Percentiles rank a stretch among this genome's conserved stretches.
Conservation (phyloP, 805 yeast genomes). For the Lachancea quebecensis region DNA sequence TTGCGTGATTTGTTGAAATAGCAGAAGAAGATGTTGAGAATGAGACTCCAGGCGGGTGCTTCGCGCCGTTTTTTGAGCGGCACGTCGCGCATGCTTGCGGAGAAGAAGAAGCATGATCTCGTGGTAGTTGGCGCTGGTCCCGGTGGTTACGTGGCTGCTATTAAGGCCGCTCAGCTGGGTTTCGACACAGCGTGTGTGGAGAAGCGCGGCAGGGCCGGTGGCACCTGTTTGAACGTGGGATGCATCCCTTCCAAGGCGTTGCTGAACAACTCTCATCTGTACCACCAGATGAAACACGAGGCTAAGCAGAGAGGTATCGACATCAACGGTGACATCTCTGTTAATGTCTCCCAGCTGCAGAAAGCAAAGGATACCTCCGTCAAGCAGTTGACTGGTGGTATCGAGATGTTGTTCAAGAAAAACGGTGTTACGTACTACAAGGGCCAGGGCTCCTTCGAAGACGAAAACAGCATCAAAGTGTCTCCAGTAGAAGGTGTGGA, state of each 20-base stretch:
- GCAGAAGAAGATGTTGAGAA: conserved; percentile 3
- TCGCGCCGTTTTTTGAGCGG: conserved; percentile 7
- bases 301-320: conserved; percentile 86
- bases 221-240: conserved; percentile 97
- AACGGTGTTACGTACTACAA: conserved; percentile 91
- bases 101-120: conserved; percentile 63
- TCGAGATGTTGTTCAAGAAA: conserved; percentile 91
- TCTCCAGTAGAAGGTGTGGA: conserved; percentile 82
- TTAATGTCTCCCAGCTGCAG: conserved; percentile 76
- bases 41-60: conserved; percentile 1
- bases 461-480: conserved; percentile 71
- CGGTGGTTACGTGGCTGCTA: conserved; percentile 99
- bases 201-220: conserved; percentile 94
- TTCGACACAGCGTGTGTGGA: conserved; percentile 93
- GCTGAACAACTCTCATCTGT: conserved; percentile 88
- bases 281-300: conserved; percentile 83
- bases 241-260: conserved; percentile 98
- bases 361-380: conserved; percentile 91
- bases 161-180: conserved; percentile 96
- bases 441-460: conserved; percentile 84
- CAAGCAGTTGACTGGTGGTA: conserved; percentile 83
- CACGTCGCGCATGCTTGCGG: conserved; percentile 15
- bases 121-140: conserved; percentile 99
- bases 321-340: conserved; percentile 56
- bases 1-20: neutral